Conservation (phyloP, 352 stramenopile genomes). For the Aphanomyces euteiches region DNA sequence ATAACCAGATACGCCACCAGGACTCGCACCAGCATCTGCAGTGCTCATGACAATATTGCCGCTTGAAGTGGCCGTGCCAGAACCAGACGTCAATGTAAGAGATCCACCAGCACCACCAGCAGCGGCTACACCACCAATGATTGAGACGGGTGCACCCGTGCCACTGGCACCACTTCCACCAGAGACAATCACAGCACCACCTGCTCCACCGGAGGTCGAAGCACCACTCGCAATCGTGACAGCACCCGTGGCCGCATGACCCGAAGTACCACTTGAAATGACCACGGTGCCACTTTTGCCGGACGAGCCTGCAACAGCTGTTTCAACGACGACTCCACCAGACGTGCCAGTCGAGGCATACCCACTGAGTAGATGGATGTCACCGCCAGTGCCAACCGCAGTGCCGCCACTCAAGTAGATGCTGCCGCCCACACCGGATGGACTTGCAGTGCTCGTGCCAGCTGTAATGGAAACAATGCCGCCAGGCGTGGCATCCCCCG, state of each 20-base stretch:
- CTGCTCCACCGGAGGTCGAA: conserved; percentile 3
- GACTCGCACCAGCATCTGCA: not conserved
- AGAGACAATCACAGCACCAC: conserved; percentile 18
- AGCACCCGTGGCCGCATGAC: conserved; percentile 35
- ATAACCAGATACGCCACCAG: too few species aligned
- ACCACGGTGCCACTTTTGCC: conserved; percentile 33
- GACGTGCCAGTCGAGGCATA: conserved; percentile 17
- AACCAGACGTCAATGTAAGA: conserved; percentile 18
- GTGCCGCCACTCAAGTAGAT: conserved; percentile 31
- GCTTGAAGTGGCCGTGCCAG: not conserved
- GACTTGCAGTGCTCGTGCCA: conserved; percentile 21
- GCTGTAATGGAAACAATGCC: conserved; percentile 34
- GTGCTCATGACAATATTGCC: conserved; percentile 20
- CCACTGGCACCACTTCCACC: conserved; percentile 3
- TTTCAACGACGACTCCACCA: conserved; percentile 13
- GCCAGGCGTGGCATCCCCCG: conserved; percentile 33
- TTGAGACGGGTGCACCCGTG: not conserved
- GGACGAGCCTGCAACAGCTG: not conserved
- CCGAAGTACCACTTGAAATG: conserved; percentile 37
- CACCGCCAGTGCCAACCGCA: conserved; percentile 36
- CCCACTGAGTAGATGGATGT: conserved; percentile 31
- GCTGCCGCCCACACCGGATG: conserved; percentile 4
- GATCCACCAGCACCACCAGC: conserved; percentile 20
- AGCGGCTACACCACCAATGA: conserved; percentile 5
- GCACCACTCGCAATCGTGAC: conserved; percentile 32